A percentile compares a stretch with the other conserved stretches of the same genome.
Evolutionary conservation across 164 flowering plant species (phyloP).

Genomic region (Protea cynaroides): DNA sequence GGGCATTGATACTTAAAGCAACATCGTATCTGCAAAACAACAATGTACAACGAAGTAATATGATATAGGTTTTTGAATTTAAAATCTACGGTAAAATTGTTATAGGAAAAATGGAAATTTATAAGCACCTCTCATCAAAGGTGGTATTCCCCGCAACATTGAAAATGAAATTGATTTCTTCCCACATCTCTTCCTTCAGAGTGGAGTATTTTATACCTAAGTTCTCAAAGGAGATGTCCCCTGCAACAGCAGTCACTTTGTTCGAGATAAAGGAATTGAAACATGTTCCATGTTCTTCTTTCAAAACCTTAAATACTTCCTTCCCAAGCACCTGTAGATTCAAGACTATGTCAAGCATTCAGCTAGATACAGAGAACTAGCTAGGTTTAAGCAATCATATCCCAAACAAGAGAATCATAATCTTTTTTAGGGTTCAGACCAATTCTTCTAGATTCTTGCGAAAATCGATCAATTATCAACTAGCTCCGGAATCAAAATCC

Average conservation of each 20-base stretch:
- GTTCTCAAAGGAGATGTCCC: constrained; percentile 1
- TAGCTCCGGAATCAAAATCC: too few relatives aligned
- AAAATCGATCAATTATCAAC: too few relatives aligned
- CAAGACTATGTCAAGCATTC: not conserved
- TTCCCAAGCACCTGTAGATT: not conserved
- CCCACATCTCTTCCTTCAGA: constrained; percentile 20
- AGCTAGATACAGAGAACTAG: too few relatives aligned
- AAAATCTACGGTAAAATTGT: too few relatives aligned
- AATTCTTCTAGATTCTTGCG: too few relatives aligned
- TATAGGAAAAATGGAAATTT: too few relatives aligned
- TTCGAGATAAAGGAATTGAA: not conserved
- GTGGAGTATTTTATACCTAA: constrained; percentile 1
- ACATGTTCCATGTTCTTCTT: not conserved
- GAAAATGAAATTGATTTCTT: constrained; percentile 19
- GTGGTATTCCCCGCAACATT: constrained; percentile 24
- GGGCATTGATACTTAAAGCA: constrained; percentile 35
- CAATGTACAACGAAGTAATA: constrained; percentile 20
- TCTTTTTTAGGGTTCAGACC: too few relatives aligned
- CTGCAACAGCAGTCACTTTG: not conserved
- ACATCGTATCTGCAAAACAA: constrained; percentile 41
- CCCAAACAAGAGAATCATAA: too few relatives aligned
- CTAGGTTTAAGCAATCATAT: too few relatives aligned
- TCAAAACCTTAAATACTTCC: constrained; percentile 1
- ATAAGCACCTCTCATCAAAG: constrained; percentile 25
- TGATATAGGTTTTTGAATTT: too few relatives aligned